Evolutionary conservation across 176 grass and related monocot species (phyloP), one percentile per base, ranked within the genome.

Genomic region (Miscanthus lutarioriparius): DNA sequence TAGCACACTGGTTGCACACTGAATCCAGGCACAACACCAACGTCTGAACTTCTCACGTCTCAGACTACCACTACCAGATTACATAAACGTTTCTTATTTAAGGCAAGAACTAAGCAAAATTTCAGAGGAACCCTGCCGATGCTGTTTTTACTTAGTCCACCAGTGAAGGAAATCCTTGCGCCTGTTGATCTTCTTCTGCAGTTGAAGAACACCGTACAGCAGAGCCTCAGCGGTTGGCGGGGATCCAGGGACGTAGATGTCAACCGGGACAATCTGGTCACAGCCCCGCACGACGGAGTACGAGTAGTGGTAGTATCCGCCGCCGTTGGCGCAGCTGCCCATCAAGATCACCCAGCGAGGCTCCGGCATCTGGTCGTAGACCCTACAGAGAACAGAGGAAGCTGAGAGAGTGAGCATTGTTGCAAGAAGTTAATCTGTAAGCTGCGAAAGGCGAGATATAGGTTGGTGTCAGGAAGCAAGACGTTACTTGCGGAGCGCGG

Each of bases 91-190:
- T 3, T 43, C 41, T 43, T 43, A 43, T 43, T 43, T 11, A 11
- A 43, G 2, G 43, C 43, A 45, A 45, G 12, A 45, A 45, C 43
- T 45, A 45, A 12, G 43, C 43, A 45, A 45, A 13, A 13, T 4
- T 45, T 45, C 43, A 45, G 12, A 45, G 43, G 43, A 45, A 45
- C 12, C 43, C 43, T 45, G 43, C 12, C 43, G 43, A 45, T 45
- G 43, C 10, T 45, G 43, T 7, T 12, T 85, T 92, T 78, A 98
- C 89, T 95, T 93, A 72, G 85, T 94, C 96, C 96, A 95, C 96
- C 96, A 98, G 78, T 92, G 85, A 80, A 92, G 93, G 87, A 98
- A 98, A 83, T 98, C 96, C 83, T 98, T 98, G 85, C 93, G 93
- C 82, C 93, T 89, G 83, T 95, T 93, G 68, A 98, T 95, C 80